phyloP scores from a whole-genome alignment of 306 rosid species.

The Hippophae tibetana region DNA sequence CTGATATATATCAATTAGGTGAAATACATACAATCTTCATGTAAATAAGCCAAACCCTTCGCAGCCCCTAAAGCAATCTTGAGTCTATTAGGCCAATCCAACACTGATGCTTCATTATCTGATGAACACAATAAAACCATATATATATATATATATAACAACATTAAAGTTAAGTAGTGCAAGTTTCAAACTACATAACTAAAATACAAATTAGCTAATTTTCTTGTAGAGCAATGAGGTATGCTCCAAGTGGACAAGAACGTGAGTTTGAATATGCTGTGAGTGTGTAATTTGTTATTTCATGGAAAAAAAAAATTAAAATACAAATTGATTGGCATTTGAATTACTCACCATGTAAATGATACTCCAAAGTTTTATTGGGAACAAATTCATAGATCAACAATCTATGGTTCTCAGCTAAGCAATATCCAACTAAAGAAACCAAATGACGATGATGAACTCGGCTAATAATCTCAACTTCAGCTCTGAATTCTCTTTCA shows the following conservation, averaged over 20 bases:
- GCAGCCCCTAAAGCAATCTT: slow-evolving; percentile 89
- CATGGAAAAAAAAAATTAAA: too few species aligned
- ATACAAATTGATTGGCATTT: slow-evolving; percentile 2
- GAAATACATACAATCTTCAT: slow-evolving; percentile 71
- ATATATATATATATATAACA: slow-evolving; percentile 6
- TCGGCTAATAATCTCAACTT: slow-evolving; percentile 80
- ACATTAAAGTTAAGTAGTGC: background rate
- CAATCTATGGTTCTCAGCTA: slow-evolving; percentile 55
- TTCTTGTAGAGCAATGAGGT: too few species aligned
- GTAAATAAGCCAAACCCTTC: slow-evolving; percentile 82
- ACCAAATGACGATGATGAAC: slow-evolving; percentile 89
- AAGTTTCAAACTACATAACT: background rate
- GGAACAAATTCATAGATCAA: slow-evolving; percentile 88
- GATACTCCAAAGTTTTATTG: slow-evolving; percentile 74
- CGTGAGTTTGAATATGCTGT: too few species aligned
- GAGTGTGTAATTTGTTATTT: too few species aligned
- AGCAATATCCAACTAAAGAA: slow-evolving; percentile 76
- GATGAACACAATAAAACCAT: background rate
- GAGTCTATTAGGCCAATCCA: slow-evolving; percentile 74
- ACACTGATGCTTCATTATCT: slow-evolving; percentile 47
- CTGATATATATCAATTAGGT: background rate
- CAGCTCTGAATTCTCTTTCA: slow-evolving; percentile 81
- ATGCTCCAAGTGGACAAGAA: too few species aligned
- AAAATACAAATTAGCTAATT: too few species aligned
- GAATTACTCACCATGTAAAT: slow-evolving; percentile 59